Conservation (phyloP, 768 basidiomycete species). For the Kwoniella bestiolae region DNA sequence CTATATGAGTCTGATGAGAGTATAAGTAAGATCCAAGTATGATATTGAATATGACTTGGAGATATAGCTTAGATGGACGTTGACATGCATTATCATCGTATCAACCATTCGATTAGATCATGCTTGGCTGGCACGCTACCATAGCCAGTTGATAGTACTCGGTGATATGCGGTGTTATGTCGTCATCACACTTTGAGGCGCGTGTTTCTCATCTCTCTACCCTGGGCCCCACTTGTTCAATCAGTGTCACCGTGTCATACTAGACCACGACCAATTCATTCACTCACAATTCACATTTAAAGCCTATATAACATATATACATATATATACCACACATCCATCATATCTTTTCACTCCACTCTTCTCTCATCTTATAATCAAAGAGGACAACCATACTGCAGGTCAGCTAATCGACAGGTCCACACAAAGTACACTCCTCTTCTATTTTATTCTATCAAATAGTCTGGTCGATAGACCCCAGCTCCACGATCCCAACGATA, state of each 20-base stretch:
- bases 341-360: no score
- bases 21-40: no score
- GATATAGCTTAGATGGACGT: not conserved
- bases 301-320: no score
- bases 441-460: not conserved
- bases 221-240: constrained; percentile 12
- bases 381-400: no score
- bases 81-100: no score
- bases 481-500: not conserved
- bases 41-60: no score
- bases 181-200: constrained; percentile 20
- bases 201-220: constrained; percentile 10
- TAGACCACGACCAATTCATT: not conserved
- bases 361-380: no score
- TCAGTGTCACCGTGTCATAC: constrained; percentile 5
- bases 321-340: no score
- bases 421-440: not conserved
- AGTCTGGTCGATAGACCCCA: not conserved
- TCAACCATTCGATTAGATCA: not conserved
- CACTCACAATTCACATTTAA: not conserved
- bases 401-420: not conserved
- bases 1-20: no score
- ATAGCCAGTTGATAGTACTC: not conserved
- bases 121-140: not conserved
- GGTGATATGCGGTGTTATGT: constrained; percentile 22